phyloP scores from a whole-genome alignment of 2,329 filamentous ascomycete genomes.

The Colletotrichum abscissum region DNA sequence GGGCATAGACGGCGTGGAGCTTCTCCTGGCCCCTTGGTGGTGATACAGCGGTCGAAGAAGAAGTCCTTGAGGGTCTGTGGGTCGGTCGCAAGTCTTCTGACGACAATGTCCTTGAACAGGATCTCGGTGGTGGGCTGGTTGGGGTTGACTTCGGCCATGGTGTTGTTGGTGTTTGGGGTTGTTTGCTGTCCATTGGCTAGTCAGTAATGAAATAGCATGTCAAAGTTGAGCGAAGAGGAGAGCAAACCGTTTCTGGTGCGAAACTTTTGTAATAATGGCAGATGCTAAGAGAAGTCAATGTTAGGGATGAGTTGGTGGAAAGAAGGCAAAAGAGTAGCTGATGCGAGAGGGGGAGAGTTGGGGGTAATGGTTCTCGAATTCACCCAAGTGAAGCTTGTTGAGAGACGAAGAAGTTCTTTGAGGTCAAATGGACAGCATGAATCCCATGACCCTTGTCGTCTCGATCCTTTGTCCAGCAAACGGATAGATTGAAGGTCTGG shows the following conservation, averaged over 20 bases:
- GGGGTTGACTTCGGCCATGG: background rate
- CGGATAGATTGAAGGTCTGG: too few species aligned
- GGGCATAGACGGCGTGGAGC: too few species aligned
- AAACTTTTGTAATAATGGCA: background rate
- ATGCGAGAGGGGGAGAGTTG: background rate
- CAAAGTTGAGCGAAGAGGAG: accelerated
- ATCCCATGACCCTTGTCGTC: too few species aligned
- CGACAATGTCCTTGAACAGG: background rate
- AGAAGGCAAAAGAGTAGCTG: background rate
- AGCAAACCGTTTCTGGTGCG: background rate
- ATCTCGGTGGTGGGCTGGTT: background rate
- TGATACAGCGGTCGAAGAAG: constrained; percentile 5
- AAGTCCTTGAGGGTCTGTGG: constrained; percentile 4
- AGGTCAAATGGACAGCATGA: too few species aligned
- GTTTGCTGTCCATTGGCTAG: background rate
- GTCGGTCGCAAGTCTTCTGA: background rate
- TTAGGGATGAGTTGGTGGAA: background rate
- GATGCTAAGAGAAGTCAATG: background rate
- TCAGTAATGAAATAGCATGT: background rate
- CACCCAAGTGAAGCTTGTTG: background rate
- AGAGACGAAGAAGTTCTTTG: too few species aligned
- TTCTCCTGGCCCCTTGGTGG: background rate
- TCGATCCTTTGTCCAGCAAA: too few species aligned
- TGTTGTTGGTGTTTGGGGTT: background rate
- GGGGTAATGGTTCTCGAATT: background rate